Base-by-base conservation (phyloP, 208 protist genomes). In the Naegleria fowleri region DNA sequence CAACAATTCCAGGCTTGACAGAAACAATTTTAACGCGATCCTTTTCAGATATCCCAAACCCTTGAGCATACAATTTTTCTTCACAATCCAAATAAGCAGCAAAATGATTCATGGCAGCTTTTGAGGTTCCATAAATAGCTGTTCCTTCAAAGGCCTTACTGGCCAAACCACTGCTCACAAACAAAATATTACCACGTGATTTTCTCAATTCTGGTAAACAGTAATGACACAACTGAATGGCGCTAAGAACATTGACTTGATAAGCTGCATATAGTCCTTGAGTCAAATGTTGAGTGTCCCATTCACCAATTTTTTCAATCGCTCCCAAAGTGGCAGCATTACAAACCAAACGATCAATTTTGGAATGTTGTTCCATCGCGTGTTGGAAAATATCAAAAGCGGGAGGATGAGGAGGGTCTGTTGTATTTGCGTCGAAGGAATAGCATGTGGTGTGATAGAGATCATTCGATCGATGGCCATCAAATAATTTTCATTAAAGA, bases 81-180 rank as follows among this genome's bases (percentile, higher is more conserved):
- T 90, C 87, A 0, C 19, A 3, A 43, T 11, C 59, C 4, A 90
- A 48, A 41, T 38, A 39, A 9, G 15, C 0, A 11, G 0, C 5
- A 38, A 90, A 90, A 38, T 48, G 87, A 40, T 59, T 25, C 5
- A 90, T 36, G 5, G 87, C 87, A 43, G 87, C 36, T 16, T 90
- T 90, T 51, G 87, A 59, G 29, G 40, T 51, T n/a, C 87, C 51
- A 29, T 90, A 90, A 2, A 19, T 1, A 6, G 40, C 19, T 41
- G 40, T 59, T 59, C 87, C 87, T 48, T 59, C 2, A 1, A 83
- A 51, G 22, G 58, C 38, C 29, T 29, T 90, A 2, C 0, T 15
- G 5, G 87, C 87, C 9, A 41, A 36, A n/a, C 87, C 87, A 83
- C 22, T 40, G n/a, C 40, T 59, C 5, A 90, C 16, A 29, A 41